Evolutionary conservation across 495 filamentous ascomycete species (phyloP), one percentile per base, ranked within the genome.

Genomic region (Penicillium goetzii): DNA sequence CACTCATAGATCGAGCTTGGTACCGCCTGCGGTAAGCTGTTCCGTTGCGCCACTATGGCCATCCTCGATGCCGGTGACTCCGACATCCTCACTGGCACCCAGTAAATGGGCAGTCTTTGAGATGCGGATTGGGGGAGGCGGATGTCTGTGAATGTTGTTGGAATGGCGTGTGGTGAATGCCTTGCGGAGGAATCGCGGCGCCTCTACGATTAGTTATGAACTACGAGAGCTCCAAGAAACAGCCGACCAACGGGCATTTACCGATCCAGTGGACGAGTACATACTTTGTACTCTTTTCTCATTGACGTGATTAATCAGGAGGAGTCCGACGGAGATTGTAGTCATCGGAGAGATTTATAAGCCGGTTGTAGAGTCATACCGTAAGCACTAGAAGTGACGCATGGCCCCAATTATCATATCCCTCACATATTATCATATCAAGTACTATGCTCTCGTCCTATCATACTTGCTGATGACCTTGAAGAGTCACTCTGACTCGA

Each of bases 11-110:
- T 97, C 77, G 93, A 98, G 81, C 84, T 97, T 59, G 95, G 95
- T 64, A 97, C 92, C 70, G 91, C 93, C 52, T 92, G 90, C 78
- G 92, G 92, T 77, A 95, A 94, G 80, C 87, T 96, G 26, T 81
- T 76, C 73, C 74, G 79, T 59, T 96, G 92, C 86, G 90, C 89
- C 57, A 96, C 92, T 74, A 96, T 97, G 92, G 88, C 93, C 63
- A 88, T 97, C 76, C 80, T 97, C 47, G 93, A 97, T 81, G 93
- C 92, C 77, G 94, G 94, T 89, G 95, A 97, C 87, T 94, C 90
- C 51, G 94, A 99, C 82, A 97, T 98, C 79, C 85, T 99, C 70
- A 86, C 53, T 55, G 68, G 60, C 32, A 65, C 52, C 60, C 58
- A 68, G 57, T 66, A 64, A 64, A 38, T 63, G 45, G 58, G 34